These are phyloP conservation scores for Plasmopara halstedii DNA, from an alignment of 352 stramenopile genomes.

Conservation along the genomic window DNA sequence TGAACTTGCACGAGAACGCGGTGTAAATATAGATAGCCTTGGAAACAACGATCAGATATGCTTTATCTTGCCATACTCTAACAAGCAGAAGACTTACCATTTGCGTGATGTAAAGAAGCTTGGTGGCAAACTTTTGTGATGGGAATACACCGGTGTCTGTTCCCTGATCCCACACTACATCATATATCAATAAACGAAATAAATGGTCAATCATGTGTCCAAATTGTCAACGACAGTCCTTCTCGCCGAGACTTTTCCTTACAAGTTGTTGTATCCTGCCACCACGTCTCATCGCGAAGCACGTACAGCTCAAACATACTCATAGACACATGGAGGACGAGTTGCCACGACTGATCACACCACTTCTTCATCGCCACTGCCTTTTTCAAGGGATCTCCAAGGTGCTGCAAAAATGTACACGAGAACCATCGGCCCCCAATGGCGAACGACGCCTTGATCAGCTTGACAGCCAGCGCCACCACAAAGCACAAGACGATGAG, in stretches of 20 bases:
- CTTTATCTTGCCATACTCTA: no score
- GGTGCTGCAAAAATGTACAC: slow-evolving; percentile 66
- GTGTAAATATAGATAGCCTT: slow-evolving; percentile 88
- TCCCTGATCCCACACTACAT: slow-evolving; percentile 71
- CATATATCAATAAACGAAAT: slow-evolving; percentile 1
- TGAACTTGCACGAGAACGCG: slow-evolving; percentile 83
- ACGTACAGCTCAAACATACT: slow-evolving; percentile 78
- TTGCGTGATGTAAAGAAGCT: slow-evolving; percentile 80
- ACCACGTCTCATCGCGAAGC: slow-evolving; percentile 77
- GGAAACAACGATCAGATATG: no score
- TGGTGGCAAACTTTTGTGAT: slow-evolving; percentile 73
- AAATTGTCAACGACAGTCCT: no score
- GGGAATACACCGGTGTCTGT: slow-evolving; percentile 64
- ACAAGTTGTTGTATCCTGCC: slow-evolving; percentile 79
- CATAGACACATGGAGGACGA: slow-evolving; percentile 79
- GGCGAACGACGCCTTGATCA: slow-evolving; percentile 60
- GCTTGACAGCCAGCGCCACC: slow-evolving; percentile 62
- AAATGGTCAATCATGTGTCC: not conserved
- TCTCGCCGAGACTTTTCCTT: no score
- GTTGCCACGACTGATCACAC: slow-evolving; percentile 84
- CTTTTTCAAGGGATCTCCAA: slow-evolving; percentile 78
- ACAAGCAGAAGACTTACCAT: slow-evolving; percentile 31
- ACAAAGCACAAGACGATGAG: slow-evolving; percentile 52
- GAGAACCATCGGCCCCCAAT: slow-evolving; percentile 66
- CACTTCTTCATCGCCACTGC: slow-evolving; percentile 83